phyloP scores from a whole-genome alignment of 805 yeast genomes.

The Cyberlindnera maritima region DNA sequence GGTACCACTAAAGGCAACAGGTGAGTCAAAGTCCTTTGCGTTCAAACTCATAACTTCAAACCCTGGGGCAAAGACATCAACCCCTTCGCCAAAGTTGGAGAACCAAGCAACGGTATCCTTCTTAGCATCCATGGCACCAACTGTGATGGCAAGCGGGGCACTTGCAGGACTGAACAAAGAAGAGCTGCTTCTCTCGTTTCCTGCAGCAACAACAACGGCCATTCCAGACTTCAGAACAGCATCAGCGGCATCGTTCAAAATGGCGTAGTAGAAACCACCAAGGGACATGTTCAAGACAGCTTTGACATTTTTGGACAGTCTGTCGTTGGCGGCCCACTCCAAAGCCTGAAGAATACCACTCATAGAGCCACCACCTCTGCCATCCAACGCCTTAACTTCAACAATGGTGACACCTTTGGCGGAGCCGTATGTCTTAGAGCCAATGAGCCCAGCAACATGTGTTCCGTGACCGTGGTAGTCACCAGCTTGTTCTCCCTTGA shows the following conservation, averaged over 20 bases:
- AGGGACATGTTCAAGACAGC: slow-evolving; percentile 79
- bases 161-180: slow-evolving; percentile 84
- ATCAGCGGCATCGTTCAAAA: slow-evolving; percentile 70
- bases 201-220: slow-evolving; percentile 79
- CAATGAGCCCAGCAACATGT: slow-evolving; percentile 88
- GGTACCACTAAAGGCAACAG: slow-evolving; percentile 56
- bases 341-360: slow-evolving; percentile 61
- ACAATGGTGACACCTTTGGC: slow-evolving; percentile 68
- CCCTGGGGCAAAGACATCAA: slow-evolving; percentile 83
- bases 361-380: slow-evolving; percentile 64
- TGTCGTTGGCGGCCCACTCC: slow-evolving; percentile 63
- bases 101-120: slow-evolving; percentile 69
- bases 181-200: slow-evolving; percentile 74
- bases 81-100: slow-evolving; percentile 86
- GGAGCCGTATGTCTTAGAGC: slow-evolving; percentile 77
- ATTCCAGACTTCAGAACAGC: slow-evolving; percentile 74
- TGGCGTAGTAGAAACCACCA: slow-evolving; percentile 64
- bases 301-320: slow-evolving; percentile 31
- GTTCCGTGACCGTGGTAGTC: slow-evolving; percentile 90
- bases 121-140: slow-evolving; percentile 82
- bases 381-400: slow-evolving; percentile 68
- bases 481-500: slow-evolving; percentile 46
- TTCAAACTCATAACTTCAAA: slow-evolving; percentile 58
- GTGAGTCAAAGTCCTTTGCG: slow-evolving; percentile 23
- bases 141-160: slow-evolving; percentile 65